Evolutionary conservation across 1,284 basidiomycete species (phyloP), one percentile per base, ranked within the genome.

Genomic region (Tausonia pullulans): DNA sequence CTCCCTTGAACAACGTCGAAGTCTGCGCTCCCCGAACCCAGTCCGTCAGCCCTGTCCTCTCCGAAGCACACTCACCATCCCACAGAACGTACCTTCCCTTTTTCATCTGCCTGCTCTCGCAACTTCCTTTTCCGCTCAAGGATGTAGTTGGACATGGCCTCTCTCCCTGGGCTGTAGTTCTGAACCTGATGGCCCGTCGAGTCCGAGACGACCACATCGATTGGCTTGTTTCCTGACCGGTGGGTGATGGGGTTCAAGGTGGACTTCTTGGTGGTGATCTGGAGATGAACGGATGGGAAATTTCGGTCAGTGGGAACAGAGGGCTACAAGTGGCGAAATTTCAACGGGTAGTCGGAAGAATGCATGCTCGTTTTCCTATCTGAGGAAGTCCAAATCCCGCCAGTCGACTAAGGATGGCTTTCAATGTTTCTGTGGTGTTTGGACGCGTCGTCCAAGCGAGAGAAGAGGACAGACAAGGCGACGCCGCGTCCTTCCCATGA

Each of bases 201-300:
- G 11, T 44, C 44, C 6, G 63, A 55, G 8, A 64, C 63, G 45
- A 64, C 58, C 39, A 64, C 58, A 43, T 64, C 63, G 52, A 64
- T 45, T 3, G 63, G 58, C 4, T 39, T 40, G 44, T 60, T 43
- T 5, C 43, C 16, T 9, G 8, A 7, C 40, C 49, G 40, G 13
- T 48, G 16, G 14, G 51, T 54, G 60, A 61, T 61, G 5, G 51
- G 60, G 43, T 54, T 62, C 45, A 41, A 40, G 13, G 48, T 39
- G 39, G 56, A 48, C 2, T 55, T n/a, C 6, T 48, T 48, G 13
- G 46, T 14, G 5, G 46, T 10, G n/a, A 62, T 27, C 60, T 61
- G 52, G 16, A 43, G 43, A 27, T 11, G 5, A 41, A 43, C 27
- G 27, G 27, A 27, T 27, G 27, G 27, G 27, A 27, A 27, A 27